Conservation (phyloP, 495 filamentous ascomycete species). For the Hamigera avellanea region DNA sequence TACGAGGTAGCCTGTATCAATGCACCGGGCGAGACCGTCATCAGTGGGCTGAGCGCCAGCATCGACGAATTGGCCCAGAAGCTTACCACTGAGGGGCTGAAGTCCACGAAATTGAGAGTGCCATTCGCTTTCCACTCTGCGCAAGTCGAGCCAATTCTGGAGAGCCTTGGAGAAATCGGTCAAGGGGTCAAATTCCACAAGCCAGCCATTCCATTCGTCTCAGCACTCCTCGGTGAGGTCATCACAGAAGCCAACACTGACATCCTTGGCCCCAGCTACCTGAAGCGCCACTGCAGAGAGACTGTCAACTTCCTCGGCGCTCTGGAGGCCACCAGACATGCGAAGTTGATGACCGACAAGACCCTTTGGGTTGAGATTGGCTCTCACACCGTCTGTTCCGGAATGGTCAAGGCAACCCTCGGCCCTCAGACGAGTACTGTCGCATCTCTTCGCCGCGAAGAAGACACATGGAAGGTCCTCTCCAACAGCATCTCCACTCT, state of each 20-base stretch:
- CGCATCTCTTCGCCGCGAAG: slow-evolving; percentile 44
- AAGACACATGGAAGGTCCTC: slow-evolving; percentile 55
- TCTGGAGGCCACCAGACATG: slow-evolving; percentile 44
- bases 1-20: slow-evolving; percentile 44
- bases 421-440: slow-evolving; percentile 44
- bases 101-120: slow-evolving; percentile 57
- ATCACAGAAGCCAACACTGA: slow-evolving; percentile 39
- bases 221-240: slow-evolving; percentile 52
- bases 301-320: slow-evolving; percentile 63
- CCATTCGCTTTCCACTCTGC: slow-evolving; percentile 75
- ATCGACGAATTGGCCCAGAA: slow-evolving; percentile 47
- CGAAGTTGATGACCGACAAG: slow-evolving; percentile 31
- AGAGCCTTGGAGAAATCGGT: slow-evolving; percentile 50
- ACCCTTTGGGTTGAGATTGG: slow-evolving; percentile 52
- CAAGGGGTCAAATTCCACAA: slow-evolving; percentile 45
- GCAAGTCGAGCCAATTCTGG: slow-evolving; percentile 67
- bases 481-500: slow-evolving; percentile 46
- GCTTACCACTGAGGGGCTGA: slow-evolving; percentile 45
- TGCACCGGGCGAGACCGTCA: slow-evolving; percentile 35
- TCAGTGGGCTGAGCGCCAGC: slow-evolving; percentile 31
- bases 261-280: slow-evolving; percentile 45
- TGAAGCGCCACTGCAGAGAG: slow-evolving; percentile 55
- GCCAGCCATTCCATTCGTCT: slow-evolving; percentile 60
- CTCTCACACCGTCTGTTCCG: slow-evolving; percentile 54
- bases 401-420: slow-evolving; percentile 59